These are phyloP conservation scores for Aspergillus avenaceus DNA, from an alignment of 495 filamentous ascomycete genomes.

Conservation along the genomic window DNA sequence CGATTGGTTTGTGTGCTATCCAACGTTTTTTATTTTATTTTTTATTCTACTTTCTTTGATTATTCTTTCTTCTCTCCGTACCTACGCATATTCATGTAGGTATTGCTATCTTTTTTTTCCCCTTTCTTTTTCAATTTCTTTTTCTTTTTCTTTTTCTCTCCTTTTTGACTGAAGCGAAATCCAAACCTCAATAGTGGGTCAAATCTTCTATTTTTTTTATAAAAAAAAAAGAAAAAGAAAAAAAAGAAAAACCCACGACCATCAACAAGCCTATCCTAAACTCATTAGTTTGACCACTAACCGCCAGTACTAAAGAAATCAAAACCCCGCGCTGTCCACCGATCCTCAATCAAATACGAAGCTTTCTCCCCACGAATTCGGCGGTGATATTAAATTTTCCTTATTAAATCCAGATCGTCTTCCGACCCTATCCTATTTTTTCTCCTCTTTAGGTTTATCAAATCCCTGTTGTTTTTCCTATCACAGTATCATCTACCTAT, in stretches of 20 bases:
- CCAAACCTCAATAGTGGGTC: background rate
- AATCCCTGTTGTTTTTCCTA: conserved; percentile 1
- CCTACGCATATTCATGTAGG: background rate
- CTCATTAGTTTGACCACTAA: background rate
- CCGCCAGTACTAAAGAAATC: conserved; percentile 3
- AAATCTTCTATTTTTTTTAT: background rate
- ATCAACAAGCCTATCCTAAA: too few relatives aligned
- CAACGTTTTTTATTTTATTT: background rate
- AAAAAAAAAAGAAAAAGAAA: background rate
- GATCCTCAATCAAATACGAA: conserved; percentile 6
- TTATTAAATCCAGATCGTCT: conserved; percentile 9
- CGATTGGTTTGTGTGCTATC: conserved; percentile 1
- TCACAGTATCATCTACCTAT: background rate
- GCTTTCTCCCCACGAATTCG: conserved; percentile 12
- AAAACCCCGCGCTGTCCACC: conserved; percentile 11
- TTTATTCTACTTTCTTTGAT: background rate
- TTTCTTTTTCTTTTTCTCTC: background rate
- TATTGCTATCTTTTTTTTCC: too few relatives aligned
- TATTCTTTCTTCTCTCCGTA: background rate
- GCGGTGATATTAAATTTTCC: conserved; percentile 9
- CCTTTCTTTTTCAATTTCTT: background rate
- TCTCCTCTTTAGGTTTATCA: background rate
- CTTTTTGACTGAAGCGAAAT: background rate
- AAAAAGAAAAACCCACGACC: background rate
- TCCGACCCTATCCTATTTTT: conserved; percentile 5